These are phyloP conservation scores for Leccinum incarnatum DNA, from an alignment of 768 basidiomycete species.

Conservation along the genomic window DNA sequence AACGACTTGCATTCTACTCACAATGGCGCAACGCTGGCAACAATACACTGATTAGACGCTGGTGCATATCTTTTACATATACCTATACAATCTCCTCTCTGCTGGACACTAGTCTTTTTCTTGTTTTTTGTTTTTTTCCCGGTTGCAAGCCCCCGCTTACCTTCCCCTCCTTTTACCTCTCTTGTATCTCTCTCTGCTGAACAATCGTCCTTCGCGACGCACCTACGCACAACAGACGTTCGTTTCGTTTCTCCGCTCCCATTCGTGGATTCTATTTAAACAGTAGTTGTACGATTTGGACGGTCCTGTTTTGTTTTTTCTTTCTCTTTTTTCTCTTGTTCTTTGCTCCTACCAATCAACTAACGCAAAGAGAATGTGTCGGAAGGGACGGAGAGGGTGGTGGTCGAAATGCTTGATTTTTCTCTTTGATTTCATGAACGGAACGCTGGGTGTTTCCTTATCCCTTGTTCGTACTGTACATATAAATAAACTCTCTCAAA, in stretches of 20 bases:
- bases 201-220: neutral
- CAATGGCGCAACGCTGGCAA: neutral
- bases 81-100: neutral
- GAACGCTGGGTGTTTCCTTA: neutral
- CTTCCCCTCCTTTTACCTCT: neutral
- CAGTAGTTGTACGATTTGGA: neutral
- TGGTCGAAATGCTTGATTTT: neutral
- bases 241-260: neutral
- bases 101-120: neutral
- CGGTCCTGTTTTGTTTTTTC: neutral
- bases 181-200: neutral
- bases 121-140: neutral
- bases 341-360: neutral
- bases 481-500: neutral
- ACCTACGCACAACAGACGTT: neutral
- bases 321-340: neutral
- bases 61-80: neutral
- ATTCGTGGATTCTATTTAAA: neutral
- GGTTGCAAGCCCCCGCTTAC: neutral
- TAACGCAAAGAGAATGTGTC: neutral
- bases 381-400: neutral
- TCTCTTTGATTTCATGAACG: neutral
- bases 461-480: neutral
- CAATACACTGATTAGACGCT: slow-evolving; percentile 1
- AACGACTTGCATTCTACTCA: slow-evolving; percentile 4